Conservation (phyloP, 257 asterid genomes). For the Eucommia ulmoides region DNA sequence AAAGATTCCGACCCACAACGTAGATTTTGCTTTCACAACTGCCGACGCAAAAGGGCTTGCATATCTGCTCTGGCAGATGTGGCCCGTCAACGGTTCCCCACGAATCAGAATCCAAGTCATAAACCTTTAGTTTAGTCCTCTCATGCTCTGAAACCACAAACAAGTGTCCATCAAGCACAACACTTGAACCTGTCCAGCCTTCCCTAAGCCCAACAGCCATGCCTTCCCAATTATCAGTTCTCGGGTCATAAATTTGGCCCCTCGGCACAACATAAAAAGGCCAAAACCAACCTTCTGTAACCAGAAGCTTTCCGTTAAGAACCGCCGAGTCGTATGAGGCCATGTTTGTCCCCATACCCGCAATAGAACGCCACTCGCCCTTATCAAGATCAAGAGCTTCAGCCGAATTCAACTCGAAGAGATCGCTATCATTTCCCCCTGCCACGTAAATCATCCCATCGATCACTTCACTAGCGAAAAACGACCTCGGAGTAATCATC, state of each 20-base stretch:
- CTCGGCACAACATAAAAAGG: slow-evolving; percentile 86
- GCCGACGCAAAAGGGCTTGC: slow-evolving; percentile 77
- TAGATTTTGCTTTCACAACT: slow-evolving; percentile 50
- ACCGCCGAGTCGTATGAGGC: slow-evolving; percentile 77
- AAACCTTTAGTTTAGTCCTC: slow-evolving; percentile 82
- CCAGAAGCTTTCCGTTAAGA: slow-evolving; percentile 74
- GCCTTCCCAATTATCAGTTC: slow-evolving; percentile 58
- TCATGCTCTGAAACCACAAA: slow-evolving; percentile 96
- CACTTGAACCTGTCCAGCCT: slow-evolving; percentile 98
- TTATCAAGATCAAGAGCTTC: slow-evolving; percentile 61
- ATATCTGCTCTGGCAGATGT: slow-evolving; percentile 72
- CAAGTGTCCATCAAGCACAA: slow-evolving; percentile 48
- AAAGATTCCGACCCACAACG: slow-evolving; percentile 82
- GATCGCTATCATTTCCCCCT: slow-evolving; percentile 75
- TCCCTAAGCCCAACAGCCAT: slow-evolving; percentile 89
- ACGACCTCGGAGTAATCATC: slow-evolving; percentile 82
- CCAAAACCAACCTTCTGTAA: slow-evolving; percentile 99
- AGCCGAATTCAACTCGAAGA: slow-evolving; percentile 68
- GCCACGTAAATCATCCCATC: slow-evolving; percentile 84
- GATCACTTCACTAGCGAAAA: slow-evolving; percentile 75
- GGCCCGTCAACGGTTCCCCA: slow-evolving; percentile 87
- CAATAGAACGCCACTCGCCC: slow-evolving; percentile 59
- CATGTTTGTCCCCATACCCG: slow-evolving; percentile 71
- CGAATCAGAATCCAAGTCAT: slow-evolving; percentile 48
- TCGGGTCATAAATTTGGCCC: slow-evolving; percentile 83